Conservation (phyloP, 495 filamentous ascomycete genomes). For the Tuber melanosporum region DNA sequence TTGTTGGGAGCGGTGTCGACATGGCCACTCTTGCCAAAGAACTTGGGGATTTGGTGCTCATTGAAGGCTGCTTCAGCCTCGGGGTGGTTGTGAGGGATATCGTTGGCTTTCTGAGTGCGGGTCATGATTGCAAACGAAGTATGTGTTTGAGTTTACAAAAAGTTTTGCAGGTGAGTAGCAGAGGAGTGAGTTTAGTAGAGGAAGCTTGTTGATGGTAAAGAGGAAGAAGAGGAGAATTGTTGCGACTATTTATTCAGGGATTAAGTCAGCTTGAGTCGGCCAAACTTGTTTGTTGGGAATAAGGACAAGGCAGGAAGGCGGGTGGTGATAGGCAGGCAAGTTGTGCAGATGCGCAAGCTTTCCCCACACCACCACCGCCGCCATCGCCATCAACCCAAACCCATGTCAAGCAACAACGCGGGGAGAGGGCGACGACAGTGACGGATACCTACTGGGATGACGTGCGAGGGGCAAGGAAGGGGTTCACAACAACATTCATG, state of each 20-base stretch:
- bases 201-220: constrained; percentile 14
- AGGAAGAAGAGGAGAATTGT: constrained; percentile 15
- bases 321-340: not conserved
- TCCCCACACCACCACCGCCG: not conserved
- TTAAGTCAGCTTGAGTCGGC: not conserved
- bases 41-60: constrained; percentile 74
- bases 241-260: not conserved
- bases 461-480: not conserved
- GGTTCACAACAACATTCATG: not conserved
- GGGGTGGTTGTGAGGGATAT: constrained; percentile 71
- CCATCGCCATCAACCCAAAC: not conserved
- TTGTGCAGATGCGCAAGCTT: not conserved
- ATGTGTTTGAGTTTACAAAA: constrained; percentile 15
- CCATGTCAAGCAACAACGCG: not conserved
- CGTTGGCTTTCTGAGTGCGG: constrained; percentile 85
- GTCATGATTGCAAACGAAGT: constrained; percentile 58
- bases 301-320: not conserved
- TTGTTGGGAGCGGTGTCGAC: constrained; percentile 78
- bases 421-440: not conserved
- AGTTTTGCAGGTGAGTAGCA: constrained; percentile 17
- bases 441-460: not conserved
- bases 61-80: constrained; percentile 55
- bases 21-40: constrained; percentile 83
- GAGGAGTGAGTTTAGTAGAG: constrained; percentile 14
- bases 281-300: not conserved